phyloP scores from a whole-genome alignment of 1,284 basidiomycete genomes.

The Microbotryum silenes-acaulis region DNA sequence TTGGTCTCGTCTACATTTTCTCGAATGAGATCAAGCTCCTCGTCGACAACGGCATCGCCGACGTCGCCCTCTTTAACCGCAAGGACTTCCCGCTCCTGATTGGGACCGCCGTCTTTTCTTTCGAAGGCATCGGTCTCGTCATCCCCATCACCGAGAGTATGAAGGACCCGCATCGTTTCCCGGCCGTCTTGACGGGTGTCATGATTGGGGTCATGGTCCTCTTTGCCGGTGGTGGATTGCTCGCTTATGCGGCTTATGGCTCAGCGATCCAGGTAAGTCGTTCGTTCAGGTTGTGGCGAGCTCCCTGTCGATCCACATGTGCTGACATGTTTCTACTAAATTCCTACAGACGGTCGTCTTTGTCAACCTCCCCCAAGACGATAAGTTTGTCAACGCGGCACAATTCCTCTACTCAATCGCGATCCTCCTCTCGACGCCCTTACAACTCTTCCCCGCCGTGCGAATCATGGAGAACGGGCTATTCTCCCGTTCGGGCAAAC shows the following conservation, averaged over 20 bases:
- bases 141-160: slow-evolving; percentile 97
- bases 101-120: slow-evolving; percentile 97
- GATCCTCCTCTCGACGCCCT: slow-evolving; percentile 85
- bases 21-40: slow-evolving; percentile 67
- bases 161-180: slow-evolving; percentile 83
- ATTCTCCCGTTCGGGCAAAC: slow-evolving; percentile 78
- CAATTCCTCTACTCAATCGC: slow-evolving; percentile 61
- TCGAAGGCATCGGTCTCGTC: slow-evolving; percentile 93
- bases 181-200: slow-evolving; percentile 75
- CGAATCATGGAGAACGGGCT: slow-evolving; percentile 94
- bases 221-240: slow-evolving; percentile 81
- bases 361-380: slow-evolving; percentile 79
- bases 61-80: slow-evolving; percentile 79
- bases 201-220: slow-evolving; percentile 78
- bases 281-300: no score
- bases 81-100: slow-evolving; percentile 86
- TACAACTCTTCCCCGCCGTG: slow-evolving; percentile 95
- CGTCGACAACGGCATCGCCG: slow-evolving; percentile 60
- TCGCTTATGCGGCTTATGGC: slow-evolving; percentile 85
- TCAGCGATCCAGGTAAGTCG: slow-evolving; percentile 47
- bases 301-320: no score
- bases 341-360: slow-evolving; percentile 75
- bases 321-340: no score
- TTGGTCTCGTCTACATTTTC: slow-evolving; percentile 52
- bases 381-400: slow-evolving; percentile 81